Conservation (phyloP, 768 basidiomycete species). For the Auriscalpium vulgare region DNA sequence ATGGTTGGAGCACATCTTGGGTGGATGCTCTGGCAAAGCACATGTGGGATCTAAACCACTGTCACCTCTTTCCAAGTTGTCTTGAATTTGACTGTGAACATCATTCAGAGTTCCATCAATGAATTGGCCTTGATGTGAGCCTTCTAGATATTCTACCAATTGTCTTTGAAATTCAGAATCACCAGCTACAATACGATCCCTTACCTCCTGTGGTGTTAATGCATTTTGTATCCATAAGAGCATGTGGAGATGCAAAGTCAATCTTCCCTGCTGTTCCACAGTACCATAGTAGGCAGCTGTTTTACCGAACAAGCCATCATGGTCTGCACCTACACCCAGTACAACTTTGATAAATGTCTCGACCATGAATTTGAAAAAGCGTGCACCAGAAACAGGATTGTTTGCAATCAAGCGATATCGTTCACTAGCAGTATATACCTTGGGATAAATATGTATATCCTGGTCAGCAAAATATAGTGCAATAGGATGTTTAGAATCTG, state of each 20-base stretch:
- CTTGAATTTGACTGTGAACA: background rate
- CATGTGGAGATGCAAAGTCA: conserved; percentile 19
- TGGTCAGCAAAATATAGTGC: conserved; percentile 13
- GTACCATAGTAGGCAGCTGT: conserved; percentile 17
- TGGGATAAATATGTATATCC: background rate
- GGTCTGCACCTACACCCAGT: background rate
- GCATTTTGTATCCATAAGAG: conserved; percentile 10
- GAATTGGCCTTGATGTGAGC: conserved; percentile 11
- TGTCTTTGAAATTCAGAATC: conserved; percentile 5
- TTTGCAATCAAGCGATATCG: background rate
- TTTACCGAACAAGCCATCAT: conserved; percentile 12
- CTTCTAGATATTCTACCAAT: conserved; percentile 10
- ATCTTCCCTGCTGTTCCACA: background rate
- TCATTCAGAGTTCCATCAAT: background rate
- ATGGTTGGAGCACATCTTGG: no score
- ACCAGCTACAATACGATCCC: conserved; percentile 8
- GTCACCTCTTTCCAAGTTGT: background rate
- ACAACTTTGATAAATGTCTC: conserved; percentile 10
- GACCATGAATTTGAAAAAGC: conserved; percentile 9
- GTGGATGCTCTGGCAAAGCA: no score
- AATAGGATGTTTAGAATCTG: conserved; percentile 15
- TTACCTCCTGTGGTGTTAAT: conserved; percentile 12
- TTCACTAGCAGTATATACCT: background rate
- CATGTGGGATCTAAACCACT: no score
- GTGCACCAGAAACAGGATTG: conserved; percentile 14